These are phyloP conservation scores for Penicillium vulpinum DNA, from an alignment of 2,329 filamentous ascomycete genomes.

Conservation along the genomic window DNA sequence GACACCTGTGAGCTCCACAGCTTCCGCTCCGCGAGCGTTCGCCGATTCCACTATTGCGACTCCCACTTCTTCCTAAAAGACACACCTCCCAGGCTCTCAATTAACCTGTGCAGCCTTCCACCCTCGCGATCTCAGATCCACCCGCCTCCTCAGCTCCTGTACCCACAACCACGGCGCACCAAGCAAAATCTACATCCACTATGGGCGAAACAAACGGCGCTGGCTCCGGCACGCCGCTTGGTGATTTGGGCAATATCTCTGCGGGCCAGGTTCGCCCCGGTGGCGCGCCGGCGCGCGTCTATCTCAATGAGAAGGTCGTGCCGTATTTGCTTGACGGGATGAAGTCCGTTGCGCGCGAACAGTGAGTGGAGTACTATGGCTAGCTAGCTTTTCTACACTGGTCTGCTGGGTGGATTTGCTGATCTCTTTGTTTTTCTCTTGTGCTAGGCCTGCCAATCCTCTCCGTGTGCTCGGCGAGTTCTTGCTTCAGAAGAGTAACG, in stretches of 20 bases:
- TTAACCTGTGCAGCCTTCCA: constrained; percentile 1
- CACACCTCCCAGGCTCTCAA: background rate
- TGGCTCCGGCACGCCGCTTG: constrained; percentile 24
- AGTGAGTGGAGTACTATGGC: constrained; percentile 54
- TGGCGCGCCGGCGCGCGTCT: constrained; percentile 68
- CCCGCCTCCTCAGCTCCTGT: background rate
- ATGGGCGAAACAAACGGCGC: constrained; percentile 29
- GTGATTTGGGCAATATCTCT: constrained; percentile 47
- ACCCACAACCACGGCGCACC: background rate
- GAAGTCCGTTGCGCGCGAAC: constrained; percentile 69
- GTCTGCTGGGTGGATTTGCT: background rate
- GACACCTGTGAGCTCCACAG: constrained; percentile 4
- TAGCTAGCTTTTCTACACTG: background rate
- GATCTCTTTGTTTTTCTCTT: background rate
- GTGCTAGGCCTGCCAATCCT: constrained; percentile 64
- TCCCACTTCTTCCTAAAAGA: background rate
- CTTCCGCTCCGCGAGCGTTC: constrained; percentile 5
- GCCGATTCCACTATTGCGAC: background rate
- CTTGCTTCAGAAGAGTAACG: constrained; percentile 66
- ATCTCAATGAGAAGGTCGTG: constrained; percentile 71
- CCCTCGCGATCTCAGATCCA: background rate
- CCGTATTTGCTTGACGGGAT: constrained; percentile 70
- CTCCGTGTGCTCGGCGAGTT: constrained; percentile 70
- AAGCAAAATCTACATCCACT: constrained; percentile 1
- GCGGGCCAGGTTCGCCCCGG: constrained; percentile 61